Evolutionary conservation across 2,329 filamentous ascomycete species (phyloP), one percentile per base, ranked within the genome.

Genomic region (Coccinonectria pachysandricola): DNA sequence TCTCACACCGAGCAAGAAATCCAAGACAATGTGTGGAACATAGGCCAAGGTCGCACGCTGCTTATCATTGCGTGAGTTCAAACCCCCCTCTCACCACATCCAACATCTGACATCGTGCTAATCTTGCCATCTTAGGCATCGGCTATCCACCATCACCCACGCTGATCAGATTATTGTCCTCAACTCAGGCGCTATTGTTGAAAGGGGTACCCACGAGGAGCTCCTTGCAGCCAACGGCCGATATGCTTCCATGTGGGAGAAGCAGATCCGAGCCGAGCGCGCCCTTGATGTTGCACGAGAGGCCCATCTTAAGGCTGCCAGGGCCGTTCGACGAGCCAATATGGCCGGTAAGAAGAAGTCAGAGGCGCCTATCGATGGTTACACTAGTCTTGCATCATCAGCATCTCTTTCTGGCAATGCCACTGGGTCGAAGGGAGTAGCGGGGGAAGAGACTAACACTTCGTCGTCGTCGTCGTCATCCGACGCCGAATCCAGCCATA

Each of bases 1-100:
- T 86, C 84, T 0, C 83, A 91, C 40, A 95, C 87, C 0, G 87
- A 95, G 54, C 82, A 92, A 52, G 81, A 92, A 49, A 94, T 95
- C 33, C 87, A 95, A 55, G 73, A 79, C 32, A 86, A 87, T 18
- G 71, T 98, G 16, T 77, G 77, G 31, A 84, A 72, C 9, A 73
- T 96, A 23, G 83, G 84, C 10, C 67, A 79, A 41, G 87, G 86
- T 25, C 80, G 91, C 23, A 98, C 91, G 1, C 79, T 95, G 62
- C 72, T 98, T 34, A 86, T 96, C 26, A 96, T 98, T 59, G 91
- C 91, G 62, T 85, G 75, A 61, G 71, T 68, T 22, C 17, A 12
- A 23, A 15, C 20, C 19, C 12, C 21, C 22, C 15, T 13, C 27
- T 7, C 5, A 7, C 5, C 8, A 8, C 11, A 2, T n/a, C 14